A percentile compares a stretch with the other conserved stretches of the same genome.
Conservation (phyloP, 1,284 basidiomycete genomes). For the Inonotus obliquus region DNA sequence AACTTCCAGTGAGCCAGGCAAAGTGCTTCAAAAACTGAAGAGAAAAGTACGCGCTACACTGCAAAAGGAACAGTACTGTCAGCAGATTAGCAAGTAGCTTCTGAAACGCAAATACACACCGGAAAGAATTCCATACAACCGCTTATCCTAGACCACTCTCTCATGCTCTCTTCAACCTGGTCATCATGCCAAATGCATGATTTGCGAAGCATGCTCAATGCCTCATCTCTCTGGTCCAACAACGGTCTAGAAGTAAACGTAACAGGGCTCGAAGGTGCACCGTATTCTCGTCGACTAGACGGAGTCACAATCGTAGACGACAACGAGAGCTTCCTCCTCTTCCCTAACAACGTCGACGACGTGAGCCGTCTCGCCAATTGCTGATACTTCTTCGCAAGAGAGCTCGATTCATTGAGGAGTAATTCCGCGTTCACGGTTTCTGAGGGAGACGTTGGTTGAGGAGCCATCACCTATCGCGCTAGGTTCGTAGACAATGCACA, state of each 20-base stretch:
- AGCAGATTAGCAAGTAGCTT: background rate
- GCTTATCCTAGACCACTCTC: background rate
- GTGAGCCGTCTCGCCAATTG: background rate
- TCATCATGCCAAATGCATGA: background rate
- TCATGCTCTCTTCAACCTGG: background rate
- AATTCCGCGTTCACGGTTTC: too few relatives aligned
- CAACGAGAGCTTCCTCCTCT: background rate
- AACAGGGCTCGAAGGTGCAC: background rate
- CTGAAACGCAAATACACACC: background rate
- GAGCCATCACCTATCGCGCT: too few relatives aligned
- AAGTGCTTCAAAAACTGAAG: background rate
- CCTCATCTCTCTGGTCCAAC: background rate
- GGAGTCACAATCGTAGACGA: background rate
- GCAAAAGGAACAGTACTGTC: background rate
- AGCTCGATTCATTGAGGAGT: too few relatives aligned
- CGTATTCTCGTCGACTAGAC: background rate
- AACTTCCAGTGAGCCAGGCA: background rate
- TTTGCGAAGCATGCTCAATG: background rate
- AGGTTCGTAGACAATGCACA: too few relatives aligned
- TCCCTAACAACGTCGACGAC: background rate
- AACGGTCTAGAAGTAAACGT: background rate
- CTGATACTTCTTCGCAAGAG: background rate
- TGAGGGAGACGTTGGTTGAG: too few relatives aligned
- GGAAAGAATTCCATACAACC: background rate
- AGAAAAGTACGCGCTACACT: background rate